Percentiles rank a stretch among this genome's conserved stretches.
Evolutionary conservation across 805 yeast genomes (phyloP).

Genomic region (Barnettozyma californica): DNA sequence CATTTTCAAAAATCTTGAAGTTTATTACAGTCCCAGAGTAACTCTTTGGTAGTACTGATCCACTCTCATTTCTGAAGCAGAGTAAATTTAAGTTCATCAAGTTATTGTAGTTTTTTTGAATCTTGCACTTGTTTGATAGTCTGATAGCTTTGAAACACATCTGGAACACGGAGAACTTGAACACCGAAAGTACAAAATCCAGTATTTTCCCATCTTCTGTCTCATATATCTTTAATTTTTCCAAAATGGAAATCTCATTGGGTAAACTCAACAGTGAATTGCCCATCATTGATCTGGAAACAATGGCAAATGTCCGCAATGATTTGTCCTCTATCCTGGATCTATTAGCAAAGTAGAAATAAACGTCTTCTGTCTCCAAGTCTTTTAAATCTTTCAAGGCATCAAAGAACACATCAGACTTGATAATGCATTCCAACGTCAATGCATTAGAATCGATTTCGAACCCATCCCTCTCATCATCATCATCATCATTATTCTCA

Average conservation of each 20-base stretch:
- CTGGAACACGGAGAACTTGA: conserved; percentile 43
- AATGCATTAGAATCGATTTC: conserved; percentile 18
- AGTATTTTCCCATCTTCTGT: not conserved
- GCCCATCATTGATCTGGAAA: conserved; percentile 73
- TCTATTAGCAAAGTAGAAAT: conserved; percentile 28
- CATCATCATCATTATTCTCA: conserved; percentile 38
- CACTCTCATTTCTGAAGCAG: conserved; percentile 26
- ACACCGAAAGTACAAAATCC: conserved; percentile 19
- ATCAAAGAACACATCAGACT: conserved; percentile 47
- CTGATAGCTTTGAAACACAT: conserved; percentile 44
- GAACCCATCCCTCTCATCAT: conserved; percentile 1
- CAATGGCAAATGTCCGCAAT: conserved; percentile 34
- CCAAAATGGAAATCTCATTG: conserved; percentile 53
- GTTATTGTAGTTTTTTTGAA: conserved; percentile 44
- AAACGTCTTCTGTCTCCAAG: conserved; percentile 45
- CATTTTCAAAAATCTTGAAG: conserved; percentile 29
- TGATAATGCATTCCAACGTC: conserved; percentile 45
- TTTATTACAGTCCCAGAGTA: conserved; percentile 39
- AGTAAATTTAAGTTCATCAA: conserved; percentile 41
- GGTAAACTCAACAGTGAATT: conserved; percentile 64
- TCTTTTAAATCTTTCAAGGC: conserved; percentile 54
- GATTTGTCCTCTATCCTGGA: conserved; percentile 20
- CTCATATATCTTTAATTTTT: conserved; percentile 41
- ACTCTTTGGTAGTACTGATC: conserved; percentile 26
- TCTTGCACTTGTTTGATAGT: conserved; percentile 46